A percentile compares a stretch with the other conserved stretches of the same genome.
These are phyloP conservation scores for Ambrosia hybrid DNA, from an alignment of 140 eudicot species.

Conservation along the genomic window DNA sequence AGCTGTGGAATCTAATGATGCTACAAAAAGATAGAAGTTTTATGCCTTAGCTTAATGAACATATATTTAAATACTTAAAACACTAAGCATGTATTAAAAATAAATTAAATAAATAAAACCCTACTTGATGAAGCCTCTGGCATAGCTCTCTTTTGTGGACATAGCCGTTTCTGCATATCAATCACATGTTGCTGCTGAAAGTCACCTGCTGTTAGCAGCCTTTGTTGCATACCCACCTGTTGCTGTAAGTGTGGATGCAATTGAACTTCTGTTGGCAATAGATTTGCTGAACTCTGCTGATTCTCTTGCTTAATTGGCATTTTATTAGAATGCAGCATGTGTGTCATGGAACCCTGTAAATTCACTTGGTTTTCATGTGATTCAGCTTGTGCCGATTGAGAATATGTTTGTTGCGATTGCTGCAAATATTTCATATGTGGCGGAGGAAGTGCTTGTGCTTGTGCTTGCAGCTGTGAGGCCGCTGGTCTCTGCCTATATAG, in stretches of 20 bases:
- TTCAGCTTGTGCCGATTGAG: constrained; percentile 63
- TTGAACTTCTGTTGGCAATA: constrained; percentile 25
- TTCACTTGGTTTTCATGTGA: constrained; percentile 62
- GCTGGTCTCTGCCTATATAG: constrained; percentile 63
- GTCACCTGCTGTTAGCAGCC: constrained; percentile 66
- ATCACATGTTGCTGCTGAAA: constrained; percentile 74
- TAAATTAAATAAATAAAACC: constrained; percentile 8
- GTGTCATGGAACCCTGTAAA: constrained; percentile 50
- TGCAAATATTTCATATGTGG: constrained; percentile 61
- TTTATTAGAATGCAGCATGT: constrained; percentile 58
- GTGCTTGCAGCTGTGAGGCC: constrained; percentile 50
- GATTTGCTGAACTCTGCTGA: constrained; percentile 44
- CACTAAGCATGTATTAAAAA: background rate
- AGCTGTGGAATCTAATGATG: constrained; percentile 33
- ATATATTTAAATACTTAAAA: background rate
- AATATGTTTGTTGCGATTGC: constrained; percentile 71
- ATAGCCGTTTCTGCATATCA: constrained; percentile 66
- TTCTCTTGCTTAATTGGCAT: constrained; percentile 62
- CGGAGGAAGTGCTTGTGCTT: constrained; percentile 52
- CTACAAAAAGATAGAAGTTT: constrained; percentile 37
- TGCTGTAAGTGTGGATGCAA: constrained; percentile 70
- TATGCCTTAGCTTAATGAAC: constrained; percentile 21
- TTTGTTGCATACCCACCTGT: constrained; percentile 57
- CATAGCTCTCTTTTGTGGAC: constrained; percentile 65
- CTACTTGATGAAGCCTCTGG: constrained; percentile 71